phyloP scores from a whole-genome alignment of 169 alveolate species.

The Nephromyces sp. region DNA sequence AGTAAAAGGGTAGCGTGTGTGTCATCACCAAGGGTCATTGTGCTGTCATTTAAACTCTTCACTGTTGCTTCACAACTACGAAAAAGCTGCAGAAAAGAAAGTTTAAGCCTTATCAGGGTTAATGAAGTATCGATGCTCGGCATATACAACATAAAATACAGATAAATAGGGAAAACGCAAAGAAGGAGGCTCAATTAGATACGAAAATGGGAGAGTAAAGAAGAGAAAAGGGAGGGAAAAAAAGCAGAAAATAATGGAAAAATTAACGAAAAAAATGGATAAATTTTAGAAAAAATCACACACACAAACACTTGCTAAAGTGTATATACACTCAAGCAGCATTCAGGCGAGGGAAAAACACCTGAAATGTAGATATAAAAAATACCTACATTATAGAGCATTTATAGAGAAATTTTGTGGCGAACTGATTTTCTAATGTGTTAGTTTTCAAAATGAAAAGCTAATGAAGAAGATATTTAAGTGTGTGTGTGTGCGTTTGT shows the following conservation, averaged over 20 bases:
- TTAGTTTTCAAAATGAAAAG: background rate
- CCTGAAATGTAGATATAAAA: too few species aligned
- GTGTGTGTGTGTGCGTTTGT: too few species aligned
- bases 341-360: too few species aligned
- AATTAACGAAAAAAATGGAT: too few species aligned
- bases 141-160: background rate
- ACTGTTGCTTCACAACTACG: conserved; percentile 6
- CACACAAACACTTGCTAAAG: too few species aligned
- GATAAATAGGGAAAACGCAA: background rate
- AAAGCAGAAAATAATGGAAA: too few species aligned
- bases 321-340: too few species aligned
- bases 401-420: too few species aligned
- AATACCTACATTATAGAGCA: too few species aligned
- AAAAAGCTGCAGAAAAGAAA: conserved; percentile 6
- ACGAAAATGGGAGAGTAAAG: background rate
- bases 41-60: background rate
- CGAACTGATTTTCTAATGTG: too few species aligned
- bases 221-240: background rate
- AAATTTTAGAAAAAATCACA: too few species aligned
- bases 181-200: background rate
- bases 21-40: background rate
- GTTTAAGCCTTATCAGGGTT: background rate
- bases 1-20: conserved; percentile 2
- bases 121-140: background rate
- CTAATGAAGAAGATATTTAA: background rate